Evolutionary conservation across 129 eudicot genomes (phyloP).

Genomic region (Dittrichia graveolens): DNA sequence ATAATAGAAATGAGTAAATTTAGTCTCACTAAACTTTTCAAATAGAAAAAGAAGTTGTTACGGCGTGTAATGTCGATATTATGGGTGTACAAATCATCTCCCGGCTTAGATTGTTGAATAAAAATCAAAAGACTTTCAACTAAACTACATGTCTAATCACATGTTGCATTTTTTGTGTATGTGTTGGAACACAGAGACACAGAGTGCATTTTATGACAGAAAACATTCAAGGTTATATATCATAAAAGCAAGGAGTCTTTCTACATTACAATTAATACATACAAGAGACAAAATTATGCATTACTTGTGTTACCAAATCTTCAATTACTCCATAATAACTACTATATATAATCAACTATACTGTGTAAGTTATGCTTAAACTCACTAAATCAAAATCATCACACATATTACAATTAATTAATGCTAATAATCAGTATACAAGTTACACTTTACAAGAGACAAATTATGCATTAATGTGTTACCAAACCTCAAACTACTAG

Average conservation of each 20-base stretch:
- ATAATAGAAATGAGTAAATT: background rate
- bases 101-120: background rate
- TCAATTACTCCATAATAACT: background rate
- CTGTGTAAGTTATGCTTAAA: no score
- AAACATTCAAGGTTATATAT: constrained; percentile 17
- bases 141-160: background rate
- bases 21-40: no score
- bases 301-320: background rate
- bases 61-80: background rate
- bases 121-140: constrained; percentile 1
- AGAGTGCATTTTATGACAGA: background rate
- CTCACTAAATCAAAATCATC: no score
- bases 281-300: constrained; percentile 22
- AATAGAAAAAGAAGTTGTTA: no score
- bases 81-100: background rate
- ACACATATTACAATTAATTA: no score
- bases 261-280: background rate
- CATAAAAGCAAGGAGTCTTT: background rate
- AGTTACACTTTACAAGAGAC: no score
- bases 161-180: background rate
- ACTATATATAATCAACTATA: no score
- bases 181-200: background rate
- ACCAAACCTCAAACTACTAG: no score
- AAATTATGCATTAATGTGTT: no score
- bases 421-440: no score